Base-by-base conservation (phyloP, 208 protist genomes). In the Acanthamoeba culbertsoni region DNA sequence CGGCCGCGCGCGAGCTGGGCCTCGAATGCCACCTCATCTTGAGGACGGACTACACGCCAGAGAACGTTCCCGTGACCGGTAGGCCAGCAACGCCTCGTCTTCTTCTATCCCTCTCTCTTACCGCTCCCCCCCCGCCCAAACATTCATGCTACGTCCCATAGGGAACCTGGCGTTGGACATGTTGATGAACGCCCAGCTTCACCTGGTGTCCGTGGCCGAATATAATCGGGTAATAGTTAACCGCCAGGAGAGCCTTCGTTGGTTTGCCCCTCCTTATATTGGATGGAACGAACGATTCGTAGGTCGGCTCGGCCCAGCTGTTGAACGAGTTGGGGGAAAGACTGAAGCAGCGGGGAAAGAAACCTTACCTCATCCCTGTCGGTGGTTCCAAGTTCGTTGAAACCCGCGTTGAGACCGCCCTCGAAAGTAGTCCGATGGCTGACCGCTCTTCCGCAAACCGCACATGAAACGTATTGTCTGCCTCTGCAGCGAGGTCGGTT, bases 141-240 rank as follows among this genome's bases (percentile, higher is more conserved):
- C 55, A 7, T 33, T n/a, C 55, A 6, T 33, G 7, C 59, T n/a
- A n/a, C n/a, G n/a, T n/a, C n/a, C n/a, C n/a, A n/a, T 33, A 31
- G 94, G 93, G 10, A 96, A 96, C 31, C 62, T 96, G 0, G 28
- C 95, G 46, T 8, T 96, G 33, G 92, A 93, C 16, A 86, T 71
- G 53, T 16, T 96, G n/a, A 51, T 94, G 28, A 94, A 94, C 62
- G 93, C 93, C 20, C 46, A 48, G n/a, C 1, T 96, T 8, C 93
- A 94, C 45, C 26, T 93, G 28, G 73, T 75, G 14, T 40, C 93
- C 20, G 45, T n/a, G 18, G 37, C 71, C 51, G 51, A 94, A 4
- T 86, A 91, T 65, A n/a, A 31, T 8, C 62, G 46, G 42, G 82
- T 48, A 14, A 23, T 26, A 57, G 33, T 48, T 33, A 16, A 6